Percentiles rank a stretch among this genome's conserved stretches.
These are phyloP conservation scores for Cubamyces lactineus DNA, from an alignment of 768 basidiomycete species.

Conservation along the genomic window DNA sequence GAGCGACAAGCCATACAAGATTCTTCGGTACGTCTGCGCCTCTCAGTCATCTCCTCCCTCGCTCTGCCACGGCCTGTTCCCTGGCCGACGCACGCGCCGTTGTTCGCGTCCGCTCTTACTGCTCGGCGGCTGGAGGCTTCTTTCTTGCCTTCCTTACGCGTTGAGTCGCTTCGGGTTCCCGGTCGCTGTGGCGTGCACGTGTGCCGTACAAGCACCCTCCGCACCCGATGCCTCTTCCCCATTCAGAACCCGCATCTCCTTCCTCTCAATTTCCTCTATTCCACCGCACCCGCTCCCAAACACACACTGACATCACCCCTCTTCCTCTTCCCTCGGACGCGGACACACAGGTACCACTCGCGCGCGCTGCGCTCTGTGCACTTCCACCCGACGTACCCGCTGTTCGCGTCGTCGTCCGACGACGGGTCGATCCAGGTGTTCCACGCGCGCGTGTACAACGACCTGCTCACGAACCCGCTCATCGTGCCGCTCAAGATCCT, in stretches of 20 bases:
- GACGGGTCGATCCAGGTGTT: constrained; percentile 97
- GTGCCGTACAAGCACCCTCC: too few relatives aligned
- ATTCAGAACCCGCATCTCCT: neutral
- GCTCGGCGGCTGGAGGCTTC: too few relatives aligned
- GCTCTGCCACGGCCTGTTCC: neutral
- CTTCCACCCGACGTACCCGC: constrained; percentile 93
- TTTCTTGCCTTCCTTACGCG: too few relatives aligned
- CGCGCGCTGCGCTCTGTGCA: constrained; percentile 91
- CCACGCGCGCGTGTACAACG: constrained; percentile 92
- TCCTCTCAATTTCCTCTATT: neutral
- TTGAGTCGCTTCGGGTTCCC: too few relatives aligned
- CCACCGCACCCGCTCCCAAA: neutral
- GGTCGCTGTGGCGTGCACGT: too few relatives aligned
- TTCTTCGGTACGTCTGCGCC: constrained; percentile 67
- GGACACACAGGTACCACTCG: constrained; percentile 77
- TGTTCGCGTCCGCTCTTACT: neutral
- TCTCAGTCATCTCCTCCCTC: neutral
- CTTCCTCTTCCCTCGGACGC: neutral
- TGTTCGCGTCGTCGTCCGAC: constrained; percentile 96
- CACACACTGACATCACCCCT: neutral
- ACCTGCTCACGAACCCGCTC: constrained; percentile 95
- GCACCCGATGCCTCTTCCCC: too few relatives aligned
- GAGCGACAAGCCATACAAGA: constrained; percentile 95
- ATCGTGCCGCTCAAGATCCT: constrained; percentile 98
- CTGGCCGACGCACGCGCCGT: neutral